Evolutionary conservation across 495 filamentous ascomycete genomes (phyloP).

Genomic region (Penicillium bovifimosum): DNA sequence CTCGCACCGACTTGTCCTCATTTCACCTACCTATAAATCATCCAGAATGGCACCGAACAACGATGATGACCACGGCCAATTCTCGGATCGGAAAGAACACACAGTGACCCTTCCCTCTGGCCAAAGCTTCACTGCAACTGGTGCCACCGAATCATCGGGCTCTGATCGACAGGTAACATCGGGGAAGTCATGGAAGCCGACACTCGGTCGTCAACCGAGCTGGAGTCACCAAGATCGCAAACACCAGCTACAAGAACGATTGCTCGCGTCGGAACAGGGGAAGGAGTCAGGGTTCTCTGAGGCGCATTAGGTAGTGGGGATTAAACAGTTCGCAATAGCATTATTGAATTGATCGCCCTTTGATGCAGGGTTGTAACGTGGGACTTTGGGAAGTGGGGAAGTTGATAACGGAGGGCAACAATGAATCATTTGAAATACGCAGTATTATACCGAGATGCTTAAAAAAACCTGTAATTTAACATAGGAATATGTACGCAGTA

Average conservation of each 20-base stretch:
- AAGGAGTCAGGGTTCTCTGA: slow-evolving; percentile 31
- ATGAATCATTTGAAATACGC: not conserved
- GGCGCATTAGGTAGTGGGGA: slow-evolving; percentile 1
- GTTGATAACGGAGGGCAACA: not conserved
- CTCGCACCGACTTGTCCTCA: not conserved
- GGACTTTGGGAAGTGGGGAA: not conserved
- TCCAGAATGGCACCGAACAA: not conserved
- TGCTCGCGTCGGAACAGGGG: slow-evolving; percentile 23
- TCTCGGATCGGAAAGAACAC: not conserved
- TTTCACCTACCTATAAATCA: not conserved
- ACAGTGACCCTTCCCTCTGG: not conserved
- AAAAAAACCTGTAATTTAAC: not conserved
- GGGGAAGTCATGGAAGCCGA: slow-evolving; percentile 26
- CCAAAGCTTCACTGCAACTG: not conserved
- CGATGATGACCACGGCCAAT: not conserved
- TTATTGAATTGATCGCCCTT: not conserved
- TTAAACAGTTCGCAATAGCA: not conserved
- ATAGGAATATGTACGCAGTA: too few species aligned
- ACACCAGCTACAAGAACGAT: slow-evolving; percentile 28
- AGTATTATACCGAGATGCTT: not conserved
- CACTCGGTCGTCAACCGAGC: slow-evolving; percentile 25
- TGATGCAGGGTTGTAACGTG: not conserved
- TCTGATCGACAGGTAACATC: not conserved
- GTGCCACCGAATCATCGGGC: not conserved
- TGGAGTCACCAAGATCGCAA: slow-evolving; percentile 36